phyloP scores from a whole-genome alignment of 2,329 filamentous ascomycete genomes.

The Phialocephala sp. region DNA sequence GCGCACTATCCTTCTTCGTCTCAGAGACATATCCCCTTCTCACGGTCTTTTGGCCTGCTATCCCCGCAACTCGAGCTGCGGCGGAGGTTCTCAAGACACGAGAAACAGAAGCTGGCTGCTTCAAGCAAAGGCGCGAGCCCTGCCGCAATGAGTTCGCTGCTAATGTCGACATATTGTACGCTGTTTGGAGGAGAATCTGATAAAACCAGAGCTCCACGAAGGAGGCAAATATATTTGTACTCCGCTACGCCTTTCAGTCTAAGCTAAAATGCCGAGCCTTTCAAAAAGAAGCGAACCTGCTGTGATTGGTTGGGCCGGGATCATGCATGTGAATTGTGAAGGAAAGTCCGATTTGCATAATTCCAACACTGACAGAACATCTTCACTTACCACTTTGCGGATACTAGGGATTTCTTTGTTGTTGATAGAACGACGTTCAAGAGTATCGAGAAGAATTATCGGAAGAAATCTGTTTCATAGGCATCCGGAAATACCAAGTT shows the following conservation, averaged over 20 bases:
- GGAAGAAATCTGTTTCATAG: constrained; percentile 5
- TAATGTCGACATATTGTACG: constrained; percentile 38
- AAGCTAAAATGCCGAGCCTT: background rate
- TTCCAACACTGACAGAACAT: background rate
- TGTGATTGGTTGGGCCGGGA: constrained; percentile 21
- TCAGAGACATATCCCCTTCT: constrained; percentile 81
- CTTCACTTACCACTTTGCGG: constrained; percentile 8
- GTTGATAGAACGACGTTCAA: constrained; percentile 15
- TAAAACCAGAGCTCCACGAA: constrained; percentile 20
- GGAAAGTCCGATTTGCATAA: constrained; percentile 8
- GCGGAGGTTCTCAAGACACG: constrained; percentile 36
- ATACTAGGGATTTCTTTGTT: constrained; percentile 19
- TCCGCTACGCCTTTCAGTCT: constrained; percentile 13
- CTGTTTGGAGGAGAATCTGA: constrained; percentile 13
- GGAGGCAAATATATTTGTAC: constrained; percentile 24
- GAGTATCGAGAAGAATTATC: background rate
- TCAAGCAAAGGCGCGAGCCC: constrained; percentile 42
- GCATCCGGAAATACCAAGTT: constrained; percentile 16
- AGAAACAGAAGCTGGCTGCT: constrained; percentile 35
- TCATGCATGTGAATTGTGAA: constrained; percentile 20
- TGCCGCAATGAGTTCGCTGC: constrained; percentile 42
- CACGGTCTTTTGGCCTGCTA: constrained; percentile 33
- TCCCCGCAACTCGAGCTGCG: constrained; percentile 31
- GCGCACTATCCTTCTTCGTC: constrained; percentile 78
- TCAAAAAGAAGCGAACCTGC: constrained; percentile 18